Evolutionary conservation across 2,329 filamentous ascomycete genomes (phyloP).

Genomic region (Aspergillus chevalieri): DNA sequence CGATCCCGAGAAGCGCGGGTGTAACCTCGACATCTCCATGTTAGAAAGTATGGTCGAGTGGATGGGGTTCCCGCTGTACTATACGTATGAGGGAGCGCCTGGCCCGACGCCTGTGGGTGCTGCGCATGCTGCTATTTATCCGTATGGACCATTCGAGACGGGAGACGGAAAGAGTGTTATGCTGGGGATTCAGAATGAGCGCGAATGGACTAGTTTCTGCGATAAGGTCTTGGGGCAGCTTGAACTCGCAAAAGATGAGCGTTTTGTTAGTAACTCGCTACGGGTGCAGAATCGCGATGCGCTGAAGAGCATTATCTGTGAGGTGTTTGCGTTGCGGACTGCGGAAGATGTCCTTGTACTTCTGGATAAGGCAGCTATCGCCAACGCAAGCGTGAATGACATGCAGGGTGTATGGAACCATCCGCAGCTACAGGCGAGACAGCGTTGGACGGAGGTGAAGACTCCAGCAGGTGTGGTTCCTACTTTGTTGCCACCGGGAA

Average conservation of each 20-base stretch:
- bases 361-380: constrained; percentile 47
- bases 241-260: constrained; percentile 38
- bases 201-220: constrained; percentile 50
- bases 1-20: constrained; percentile 44
- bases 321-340: constrained; percentile 35
- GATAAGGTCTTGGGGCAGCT: constrained; percentile 40
- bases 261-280: constrained; percentile 45
- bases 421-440: constrained; percentile 47
- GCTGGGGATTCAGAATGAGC: constrained; percentile 54
- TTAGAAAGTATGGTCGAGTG: constrained; percentile 54
- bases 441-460: constrained; percentile 47
- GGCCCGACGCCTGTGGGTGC: constrained; percentile 45
- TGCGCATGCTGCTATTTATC: constrained; percentile 51
- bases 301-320: constrained; percentile 43
- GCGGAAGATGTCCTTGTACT: constrained; percentile 37
- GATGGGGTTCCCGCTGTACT: constrained; percentile 55
- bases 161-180: constrained; percentile 47
- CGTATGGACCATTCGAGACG: constrained; percentile 51
- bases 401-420: constrained; percentile 53
- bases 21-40: constrained; percentile 52
- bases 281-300: constrained; percentile 44
- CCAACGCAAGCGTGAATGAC: constrained; percentile 52
- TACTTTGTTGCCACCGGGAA: constrained; percentile 48
- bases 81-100: constrained; percentile 43
- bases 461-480: constrained; percentile 44